phyloP scores from a whole-genome alignment of 139 green algal species.

The Chloropicon primus region DNA sequence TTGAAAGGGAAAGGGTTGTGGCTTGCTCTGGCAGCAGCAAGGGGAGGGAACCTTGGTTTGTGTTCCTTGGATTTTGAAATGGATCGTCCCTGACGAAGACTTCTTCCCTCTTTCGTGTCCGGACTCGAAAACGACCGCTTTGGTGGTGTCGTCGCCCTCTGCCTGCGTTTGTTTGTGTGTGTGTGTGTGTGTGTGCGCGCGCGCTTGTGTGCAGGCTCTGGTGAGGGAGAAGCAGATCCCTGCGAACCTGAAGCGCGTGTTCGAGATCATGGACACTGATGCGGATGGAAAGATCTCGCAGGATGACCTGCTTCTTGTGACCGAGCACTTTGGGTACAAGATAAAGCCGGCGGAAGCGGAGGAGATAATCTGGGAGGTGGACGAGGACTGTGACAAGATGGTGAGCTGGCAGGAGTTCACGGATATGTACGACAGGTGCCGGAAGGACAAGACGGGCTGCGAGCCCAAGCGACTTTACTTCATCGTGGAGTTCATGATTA shows the following conservation, averaged over 20 bases:
- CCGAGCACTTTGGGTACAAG: not conserved
- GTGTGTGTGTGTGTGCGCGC: too few species aligned
- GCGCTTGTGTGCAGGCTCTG: not conserved
- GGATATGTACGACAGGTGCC: slow-evolving; percentile 70
- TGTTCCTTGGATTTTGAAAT: too few species aligned
- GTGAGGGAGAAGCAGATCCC: not conserved
- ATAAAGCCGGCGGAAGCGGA: slow-evolving; percentile 55
- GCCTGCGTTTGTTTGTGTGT: too few species aligned
- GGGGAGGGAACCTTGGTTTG: too few species aligned
- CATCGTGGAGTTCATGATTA: slow-evolving; percentile 87
- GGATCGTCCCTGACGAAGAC: too few species aligned
- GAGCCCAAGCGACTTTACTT: slow-evolving; percentile 86
- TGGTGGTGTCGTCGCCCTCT: too few species aligned
- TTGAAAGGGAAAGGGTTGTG: too few species aligned
- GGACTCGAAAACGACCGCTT: too few species aligned
- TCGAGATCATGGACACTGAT: not conserved
- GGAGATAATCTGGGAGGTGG: slow-evolving; percentile 96
- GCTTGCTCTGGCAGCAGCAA: too few species aligned
- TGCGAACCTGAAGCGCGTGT: not conserved
- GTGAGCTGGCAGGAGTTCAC: slow-evolving; percentile 69
- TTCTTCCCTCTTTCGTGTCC: too few species aligned
- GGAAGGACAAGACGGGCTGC: slow-evolving; percentile 57
- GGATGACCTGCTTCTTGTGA: not conserved
- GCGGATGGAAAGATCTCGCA: not conserved
- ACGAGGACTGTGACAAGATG: slow-evolving; percentile 77